Evolutionary conservation across 306 rosid genomes (phyloP).

Genomic region (Adenanthera pavonina): DNA sequence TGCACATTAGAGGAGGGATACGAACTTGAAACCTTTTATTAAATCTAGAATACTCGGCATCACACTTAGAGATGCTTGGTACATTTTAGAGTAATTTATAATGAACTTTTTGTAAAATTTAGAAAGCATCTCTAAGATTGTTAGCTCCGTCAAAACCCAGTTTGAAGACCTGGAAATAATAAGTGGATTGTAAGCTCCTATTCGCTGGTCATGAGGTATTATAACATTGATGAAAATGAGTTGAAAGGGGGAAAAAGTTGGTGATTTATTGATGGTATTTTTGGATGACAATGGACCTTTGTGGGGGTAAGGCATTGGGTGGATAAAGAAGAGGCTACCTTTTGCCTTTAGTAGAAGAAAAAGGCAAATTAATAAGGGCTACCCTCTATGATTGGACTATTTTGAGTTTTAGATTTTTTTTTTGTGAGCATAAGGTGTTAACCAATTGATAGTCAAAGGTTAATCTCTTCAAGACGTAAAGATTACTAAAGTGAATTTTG

Average conservation of each 20-base stretch:
- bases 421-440: too few relatives aligned
- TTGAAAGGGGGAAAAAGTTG: not conserved
- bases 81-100: not conserved
- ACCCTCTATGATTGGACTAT: not conserved
- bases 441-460: too few relatives aligned
- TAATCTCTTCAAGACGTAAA: too few relatives aligned
- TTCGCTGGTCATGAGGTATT: not conserved
- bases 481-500: too few relatives aligned
- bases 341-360: not conserved
- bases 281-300: slow-evolving; percentile 1
- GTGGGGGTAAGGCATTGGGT: not conserved
- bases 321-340: not conserved
- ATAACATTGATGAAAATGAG: not conserved
- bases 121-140: too few relatives aligned
- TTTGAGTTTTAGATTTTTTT: too few relatives aligned
- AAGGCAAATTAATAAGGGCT: not conserved
- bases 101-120: too few relatives aligned
- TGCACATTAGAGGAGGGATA: not conserved
- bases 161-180: not conserved
- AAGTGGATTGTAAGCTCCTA: not conserved
- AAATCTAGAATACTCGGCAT: too few relatives aligned
- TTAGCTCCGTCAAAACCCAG: too few relatives aligned
- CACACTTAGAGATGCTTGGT: not conserved
- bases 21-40: not conserved
- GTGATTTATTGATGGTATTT: not conserved